These are phyloP conservation scores for Mycena sanguinolenta DNA, from an alignment of 768 basidiomycete species.

Conservation along the genomic window DNA sequence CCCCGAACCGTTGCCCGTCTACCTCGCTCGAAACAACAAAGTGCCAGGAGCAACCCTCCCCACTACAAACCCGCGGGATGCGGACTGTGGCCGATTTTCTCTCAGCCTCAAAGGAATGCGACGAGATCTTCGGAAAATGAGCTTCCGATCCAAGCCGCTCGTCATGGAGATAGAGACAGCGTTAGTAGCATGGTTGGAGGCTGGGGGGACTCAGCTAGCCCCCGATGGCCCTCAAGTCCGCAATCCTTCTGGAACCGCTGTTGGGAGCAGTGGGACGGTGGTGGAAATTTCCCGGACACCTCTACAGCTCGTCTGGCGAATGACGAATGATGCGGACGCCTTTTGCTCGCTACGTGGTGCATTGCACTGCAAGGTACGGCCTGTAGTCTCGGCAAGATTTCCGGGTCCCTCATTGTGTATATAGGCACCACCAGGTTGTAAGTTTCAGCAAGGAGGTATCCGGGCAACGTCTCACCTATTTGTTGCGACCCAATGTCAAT, in stretches of 20 bases:
- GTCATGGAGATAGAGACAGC: conserved; percentile 78
- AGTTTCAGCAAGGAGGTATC: conserved; percentile 63
- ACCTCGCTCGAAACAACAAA: conserved; percentile 71
- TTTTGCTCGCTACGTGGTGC: conserved; percentile 87
- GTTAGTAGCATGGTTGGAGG: conserved; percentile 72
- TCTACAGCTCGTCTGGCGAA: conserved; percentile 79
- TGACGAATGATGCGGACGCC: conserved; percentile 74
- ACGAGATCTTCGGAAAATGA: conserved; percentile 71
- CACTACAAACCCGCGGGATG: conserved; percentile 61
- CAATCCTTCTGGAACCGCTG: conserved; percentile 53
- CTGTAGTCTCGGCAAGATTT: neutral
- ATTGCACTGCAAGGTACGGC: conserved; percentile 86
- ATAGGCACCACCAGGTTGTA: conserved; percentile 5
- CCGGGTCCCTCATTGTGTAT: neutral
- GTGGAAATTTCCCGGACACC: conserved; percentile 78
- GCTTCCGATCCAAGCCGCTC: conserved; percentile 71
- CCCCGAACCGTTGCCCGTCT: conserved; percentile 80
- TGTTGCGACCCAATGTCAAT: conserved; percentile 82
- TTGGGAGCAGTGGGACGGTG: conserved; percentile 68
- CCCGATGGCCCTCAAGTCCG: conserved; percentile 56
- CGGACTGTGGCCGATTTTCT: conserved; percentile 83
- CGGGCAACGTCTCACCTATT: conserved; percentile 78
- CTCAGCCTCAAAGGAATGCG: conserved; percentile 83
- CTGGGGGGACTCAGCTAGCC: conserved; percentile 66
- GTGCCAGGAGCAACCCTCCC: conserved; percentile 62